Evolutionary conservation across 1,284 basidiomycete genomes (phyloP).

Genomic region (Tilletia caries): DNA sequence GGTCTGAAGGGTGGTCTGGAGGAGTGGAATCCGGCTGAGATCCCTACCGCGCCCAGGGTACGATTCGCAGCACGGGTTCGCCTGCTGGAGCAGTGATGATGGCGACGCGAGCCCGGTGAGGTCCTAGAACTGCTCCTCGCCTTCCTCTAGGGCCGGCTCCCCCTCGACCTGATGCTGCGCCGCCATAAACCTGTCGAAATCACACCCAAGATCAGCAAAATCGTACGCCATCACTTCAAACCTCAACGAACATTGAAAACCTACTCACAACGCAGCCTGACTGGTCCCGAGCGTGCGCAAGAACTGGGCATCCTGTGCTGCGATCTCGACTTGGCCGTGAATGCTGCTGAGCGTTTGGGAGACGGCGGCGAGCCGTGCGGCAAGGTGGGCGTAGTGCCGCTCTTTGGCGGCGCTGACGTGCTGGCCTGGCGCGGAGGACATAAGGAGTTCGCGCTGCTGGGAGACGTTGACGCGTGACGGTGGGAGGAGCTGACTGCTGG

Average conservation of each 20-base stretch:
- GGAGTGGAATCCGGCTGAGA: too few species aligned
- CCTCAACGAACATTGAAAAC: neutral
- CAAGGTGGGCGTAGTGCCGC: conserved; percentile 25
- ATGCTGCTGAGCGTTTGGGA: conserved; percentile 12
- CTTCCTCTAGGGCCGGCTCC: neutral
- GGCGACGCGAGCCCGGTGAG: too few species aligned
- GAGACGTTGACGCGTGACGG: neutral
- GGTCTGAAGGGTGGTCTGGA: too few species aligned
- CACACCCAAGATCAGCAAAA: too few species aligned
- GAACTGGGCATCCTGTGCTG: conserved; percentile 20
- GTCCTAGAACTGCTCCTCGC: neutral
- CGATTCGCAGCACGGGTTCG: too few species aligned
- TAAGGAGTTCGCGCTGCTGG: too few species aligned
- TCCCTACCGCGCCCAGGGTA: too few species aligned
- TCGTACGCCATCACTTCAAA: too few species aligned
- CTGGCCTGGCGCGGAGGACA: conserved; percentile 8
- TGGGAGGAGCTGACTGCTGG: neutral
- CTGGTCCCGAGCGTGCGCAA: conserved; percentile 18
- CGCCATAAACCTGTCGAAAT: neutral
- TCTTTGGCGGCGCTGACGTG: conserved; percentile 18
- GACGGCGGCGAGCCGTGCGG: conserved; percentile 18
- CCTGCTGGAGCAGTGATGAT: too few species aligned
- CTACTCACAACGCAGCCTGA: conserved; percentile 21
- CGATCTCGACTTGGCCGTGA: conserved; percentile 19
- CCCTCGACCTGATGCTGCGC: conserved; percentile 5